Percentiles rank a stretch among this genome's conserved stretches.
phyloP scores from a whole-genome alignment of 2,329 filamentous ascomycete species.

The Aureobasidium sp. region DNA sequence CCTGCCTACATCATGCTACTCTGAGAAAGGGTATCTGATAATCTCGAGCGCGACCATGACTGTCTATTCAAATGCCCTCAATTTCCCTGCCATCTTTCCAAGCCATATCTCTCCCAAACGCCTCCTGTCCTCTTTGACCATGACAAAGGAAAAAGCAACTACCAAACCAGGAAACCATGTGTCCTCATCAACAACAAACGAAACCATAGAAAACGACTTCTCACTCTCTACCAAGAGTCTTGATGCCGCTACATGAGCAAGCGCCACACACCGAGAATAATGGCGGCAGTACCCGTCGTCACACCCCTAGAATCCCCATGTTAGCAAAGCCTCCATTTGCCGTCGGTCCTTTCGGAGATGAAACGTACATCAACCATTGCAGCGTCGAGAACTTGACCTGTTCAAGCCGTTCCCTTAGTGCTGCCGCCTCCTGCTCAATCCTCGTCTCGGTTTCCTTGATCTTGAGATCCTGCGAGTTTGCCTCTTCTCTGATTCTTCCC shows the following conservation, averaged over 20 bases:
- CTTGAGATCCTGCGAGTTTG: conserved; percentile 92
- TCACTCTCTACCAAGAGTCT: not conserved
- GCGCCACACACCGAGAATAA: conserved; percentile 62
- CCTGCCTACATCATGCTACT: not conserved
- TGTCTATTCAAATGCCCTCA: conserved; percentile 8
- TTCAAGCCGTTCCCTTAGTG: conserved; percentile 83
- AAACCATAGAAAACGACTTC: not conserved
- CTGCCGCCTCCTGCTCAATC: conserved; percentile 95
- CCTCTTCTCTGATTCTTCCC: conserved; percentile 91
- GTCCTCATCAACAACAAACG: not conserved
- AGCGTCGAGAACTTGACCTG: conserved; percentile 96
- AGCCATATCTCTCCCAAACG: not conserved
- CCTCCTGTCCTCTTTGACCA: not conserved
- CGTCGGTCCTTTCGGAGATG: not conserved
- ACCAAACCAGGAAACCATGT: not conserved
- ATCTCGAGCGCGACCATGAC: not conserved
- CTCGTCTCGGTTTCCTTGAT: conserved; percentile 98
- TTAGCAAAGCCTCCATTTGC: conserved; percentile 3
- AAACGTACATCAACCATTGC: conserved; percentile 92
- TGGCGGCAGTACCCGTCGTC: conserved; percentile 58
- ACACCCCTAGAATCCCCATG: conserved; percentile 44
- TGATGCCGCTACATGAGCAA: conserved; percentile 48
- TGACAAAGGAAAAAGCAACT: conserved; percentile 6
- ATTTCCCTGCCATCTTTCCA: not conserved
- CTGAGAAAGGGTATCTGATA: not conserved